Evolutionary conservation across 208 protist genomes (phyloP), one percentile per base, ranked within the genome.

Genomic region (Crithidia sp.): DNA sequence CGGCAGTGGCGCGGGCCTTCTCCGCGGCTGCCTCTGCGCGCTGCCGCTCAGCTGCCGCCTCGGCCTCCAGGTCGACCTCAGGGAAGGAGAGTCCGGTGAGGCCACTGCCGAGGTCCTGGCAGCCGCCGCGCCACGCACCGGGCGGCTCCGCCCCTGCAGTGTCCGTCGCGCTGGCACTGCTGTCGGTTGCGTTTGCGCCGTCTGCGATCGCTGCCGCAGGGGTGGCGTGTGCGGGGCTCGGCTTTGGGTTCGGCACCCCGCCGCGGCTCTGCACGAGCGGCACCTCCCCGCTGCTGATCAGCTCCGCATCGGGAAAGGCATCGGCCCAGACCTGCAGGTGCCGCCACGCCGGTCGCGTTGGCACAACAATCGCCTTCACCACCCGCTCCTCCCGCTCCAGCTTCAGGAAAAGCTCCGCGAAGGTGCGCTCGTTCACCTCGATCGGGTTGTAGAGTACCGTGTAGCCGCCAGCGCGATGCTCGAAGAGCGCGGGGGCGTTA

Each of bases 401-500:
- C 65, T 89, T 88, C 41, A 64, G 60, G 2, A 93, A 55, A 12
- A 92, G 66, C 40, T 84, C 76, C 12, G 52, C 52, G 40, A 96
- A 91, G 8, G 89, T 90, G 14, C 71, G 61, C 10, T 88, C 84
- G 55, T 91, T 90, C 13, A 83, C 78, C 40, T 91, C 85, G 44
- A 94, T 83, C 7, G 91, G 91, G 81, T 94, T 96, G 81, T 96
- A 96, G 47, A 94, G 73, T 9, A 92, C 87, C 7, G 90, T 95
- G 81, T 90, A 90, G 71, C 72, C 86, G 28, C 90, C 90, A 5
- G 60, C 10, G 19, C 76, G 61, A 49, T 77, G 50, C 39, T 81
- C 73, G 44, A 90, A 82, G 36, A 79, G 62, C 5, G 73, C 49
- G 2, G 72, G 19, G 2, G 36, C 74, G 55, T 79, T 67, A 2